phyloP scores from a whole-genome alignment of 2,329 filamentous ascomycete species.

The Aspergillus pseudotamarii region DNA sequence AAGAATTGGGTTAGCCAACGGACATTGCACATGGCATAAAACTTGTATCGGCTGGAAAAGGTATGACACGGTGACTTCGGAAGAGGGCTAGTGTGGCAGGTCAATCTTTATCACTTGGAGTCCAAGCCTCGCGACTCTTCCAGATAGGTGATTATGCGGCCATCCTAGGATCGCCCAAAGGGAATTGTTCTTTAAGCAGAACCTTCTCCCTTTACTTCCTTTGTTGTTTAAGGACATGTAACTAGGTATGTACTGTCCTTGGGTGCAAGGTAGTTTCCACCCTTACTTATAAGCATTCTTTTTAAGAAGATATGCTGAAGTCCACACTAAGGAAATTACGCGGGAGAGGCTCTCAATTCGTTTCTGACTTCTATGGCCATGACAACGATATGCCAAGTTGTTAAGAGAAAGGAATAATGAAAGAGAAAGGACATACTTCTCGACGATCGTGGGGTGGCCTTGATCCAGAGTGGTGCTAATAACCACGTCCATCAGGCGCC shows the following conservation, averaged over 20 bases:
- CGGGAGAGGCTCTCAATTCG: slow-evolving; percentile 38
- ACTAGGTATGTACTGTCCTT: slow-evolving; percentile 11
- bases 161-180: slow-evolving; percentile 1
- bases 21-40: neutral
- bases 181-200: neutral
- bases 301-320: slow-evolving; percentile 26
- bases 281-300: slow-evolving; percentile 34
- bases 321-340: slow-evolving; percentile 39
- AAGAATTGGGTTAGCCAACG: slow-evolving; percentile 31
- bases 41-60: neutral
- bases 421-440: slow-evolving; percentile 50
- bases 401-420: slow-evolving; percentile 16
- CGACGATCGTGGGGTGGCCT: slow-evolving; percentile 50
- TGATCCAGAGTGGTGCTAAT: slow-evolving; percentile 46
- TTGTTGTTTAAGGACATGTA: slow-evolving; percentile 9
- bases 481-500: slow-evolving; percentile 58
- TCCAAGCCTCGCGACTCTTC: slow-evolving; percentile 2
- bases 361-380: slow-evolving; percentile 39
- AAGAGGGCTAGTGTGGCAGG: neutral
- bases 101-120: neutral
- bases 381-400: slow-evolving; percentile 28
- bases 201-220: slow-evolving; percentile 3
- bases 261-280: slow-evolving; percentile 19
- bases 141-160: slow-evolving; percentile 8
- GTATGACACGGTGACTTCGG: neutral